Evolutionary conservation across 75 land plant genomes (phyloP).

Genomic region (Sequoiadendron giganteum): DNA sequence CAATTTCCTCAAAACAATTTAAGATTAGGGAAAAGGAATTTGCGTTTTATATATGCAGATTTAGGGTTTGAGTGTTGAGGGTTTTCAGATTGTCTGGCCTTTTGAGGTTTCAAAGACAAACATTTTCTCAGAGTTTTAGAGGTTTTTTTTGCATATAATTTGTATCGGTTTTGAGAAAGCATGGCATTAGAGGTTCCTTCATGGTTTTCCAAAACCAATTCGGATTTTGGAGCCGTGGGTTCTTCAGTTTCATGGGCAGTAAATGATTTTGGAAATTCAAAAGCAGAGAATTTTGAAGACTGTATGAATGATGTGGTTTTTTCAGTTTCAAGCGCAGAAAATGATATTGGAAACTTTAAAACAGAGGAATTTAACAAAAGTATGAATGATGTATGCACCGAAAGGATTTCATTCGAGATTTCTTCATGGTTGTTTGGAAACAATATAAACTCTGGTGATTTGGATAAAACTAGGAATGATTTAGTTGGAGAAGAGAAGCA

Average conservation of each 20-base stretch:
- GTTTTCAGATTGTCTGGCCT: not conserved
- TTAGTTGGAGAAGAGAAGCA: not conserved
- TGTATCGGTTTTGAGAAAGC: not conserved
- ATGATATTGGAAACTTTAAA: not conserved
- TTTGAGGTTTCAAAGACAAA: not conserved
- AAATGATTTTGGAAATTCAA: not conserved
- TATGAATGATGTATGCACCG: not conserved
- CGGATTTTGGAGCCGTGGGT: not conserved
- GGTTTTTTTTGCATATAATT: not conserved
- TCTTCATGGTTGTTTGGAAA: not conserved
- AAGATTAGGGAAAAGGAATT: not conserved
- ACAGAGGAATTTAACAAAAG: not conserved
- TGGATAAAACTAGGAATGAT: not conserved
- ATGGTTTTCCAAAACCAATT: not conserved
- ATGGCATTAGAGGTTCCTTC: slow-evolving; percentile 4
- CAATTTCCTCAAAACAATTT: not conserved
- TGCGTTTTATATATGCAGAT: not conserved
- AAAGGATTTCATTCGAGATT: not conserved
- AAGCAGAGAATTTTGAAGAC: not conserved
- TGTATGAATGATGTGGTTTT: not conserved
- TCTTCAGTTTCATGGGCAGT: not conserved
- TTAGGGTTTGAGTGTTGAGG: not conserved
- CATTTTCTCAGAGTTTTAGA: not conserved
- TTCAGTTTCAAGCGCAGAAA: not conserved
- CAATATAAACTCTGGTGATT: not conserved